Base-by-base conservation (phyloP, 805 yeast genomes). In the Sugiyamaella floridensis region DNA sequence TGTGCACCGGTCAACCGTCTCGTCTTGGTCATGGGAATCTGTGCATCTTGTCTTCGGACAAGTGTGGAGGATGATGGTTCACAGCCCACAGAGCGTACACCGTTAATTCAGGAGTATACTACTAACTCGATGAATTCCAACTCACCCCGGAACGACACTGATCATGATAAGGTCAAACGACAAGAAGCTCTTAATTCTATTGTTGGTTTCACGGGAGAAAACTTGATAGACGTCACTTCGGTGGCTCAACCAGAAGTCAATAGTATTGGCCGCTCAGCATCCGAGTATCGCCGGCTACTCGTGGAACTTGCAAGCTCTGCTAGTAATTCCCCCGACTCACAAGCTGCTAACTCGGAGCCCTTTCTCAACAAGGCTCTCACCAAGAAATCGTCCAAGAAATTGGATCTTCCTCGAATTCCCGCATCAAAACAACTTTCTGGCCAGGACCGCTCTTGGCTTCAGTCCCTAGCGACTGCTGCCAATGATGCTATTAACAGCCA, bases 171-270 rank as follows among this genome's bases (percentile, higher is more conserved):
- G 20, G 40, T 48, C 12, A 43, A 54, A 34, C 53, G 58, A 32
- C 60, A 58, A 20, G 51, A 58, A 40, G 49, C 53, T 1, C 50
- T 58, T 40, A 47, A 49, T 22, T 40, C 41, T 18, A 58, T 58
- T 47, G 60, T 58, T 12, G 43, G 52, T 12, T 55, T 55, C 47
- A 57, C 58, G 7, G 60, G 60, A 11, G 40, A 52, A 37, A 58
- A 53, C 44, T 48, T 58, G 14, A 58, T 58, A 18, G 60, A 58
- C 40, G 57, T 58, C 2, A 55, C 58, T 19, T 49, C 60, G 15
- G 57, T 55, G 10, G 53, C 53, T 12, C 56, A 49, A 45, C 58
- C 57, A 2, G 60, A 58, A 34, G 55, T 52, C 8, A 49, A 49
- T 18, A 41, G 56, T 2, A 44, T 45, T n/a, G 57, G 58, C 43